Base-by-base conservation (phyloP, 2,329 filamentous ascomycete species). In the Truncatella angustata region DNA sequence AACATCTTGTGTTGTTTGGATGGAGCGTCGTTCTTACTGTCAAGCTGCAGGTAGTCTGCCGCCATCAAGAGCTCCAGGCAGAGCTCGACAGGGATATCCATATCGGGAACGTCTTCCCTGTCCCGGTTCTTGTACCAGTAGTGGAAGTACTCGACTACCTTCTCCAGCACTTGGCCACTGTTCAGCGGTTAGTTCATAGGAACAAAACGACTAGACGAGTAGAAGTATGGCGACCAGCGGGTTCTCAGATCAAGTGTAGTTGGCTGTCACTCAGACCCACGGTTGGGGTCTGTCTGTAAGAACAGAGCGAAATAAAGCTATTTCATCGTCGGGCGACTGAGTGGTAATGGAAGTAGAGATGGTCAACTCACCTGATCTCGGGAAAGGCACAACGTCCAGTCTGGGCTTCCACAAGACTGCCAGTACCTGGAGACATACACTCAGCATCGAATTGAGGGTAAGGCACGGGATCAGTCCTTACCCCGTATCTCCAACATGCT, bases 61-160 rank as follows among this genome's bases (percentile, higher is more conserved):
- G 88, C 89, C 73, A 88, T 86, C 58, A 93, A 72, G 54, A 93
- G 69, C 72, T 92, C 88, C 39, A 93, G 76, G 61, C 88, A 91
- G 46, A 92, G 74, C 71, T 92, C 88, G 26, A 88, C 82, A 11
- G 88, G 88, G 53, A 92, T 86, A 14, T 91, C 87, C 84, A 91
- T 87, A 63, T 93, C 89, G 4, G 86, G 84, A 18, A 91, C 87
- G 61, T 91, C 85, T 60, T 86, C 84, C 58, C 76, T 76, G 58
- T 90, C 80, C 48, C 80, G 79, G 70, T 90, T 80, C 63, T 85
- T 86, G 70, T 91, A 86, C 75, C 88, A 88, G 74, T 91, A 92
- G 66, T 91, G 88, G 56, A 91, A 86, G 71, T 92, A 93, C 70
- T 92, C 87, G 68, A 86, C 88, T 28, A 92, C 85, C 66, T 90